Conservation (phyloP, 331 rosid species). For the Malus hybrid region DNA sequence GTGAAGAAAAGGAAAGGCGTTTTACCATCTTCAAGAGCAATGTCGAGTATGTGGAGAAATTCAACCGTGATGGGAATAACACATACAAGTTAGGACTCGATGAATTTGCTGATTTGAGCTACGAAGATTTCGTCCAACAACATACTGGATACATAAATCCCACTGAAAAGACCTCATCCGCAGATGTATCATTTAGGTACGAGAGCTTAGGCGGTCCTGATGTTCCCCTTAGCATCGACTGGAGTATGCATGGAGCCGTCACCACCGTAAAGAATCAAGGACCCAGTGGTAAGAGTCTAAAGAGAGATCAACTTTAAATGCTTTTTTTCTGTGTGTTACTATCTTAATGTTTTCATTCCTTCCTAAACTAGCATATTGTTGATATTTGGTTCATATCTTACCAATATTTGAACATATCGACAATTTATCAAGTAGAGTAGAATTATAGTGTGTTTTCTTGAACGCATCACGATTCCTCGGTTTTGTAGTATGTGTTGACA, state of each 20-base stretch:
- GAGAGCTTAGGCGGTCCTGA: neutral
- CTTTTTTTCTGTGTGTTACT: neutral
- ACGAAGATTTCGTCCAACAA: constrained; percentile 20
- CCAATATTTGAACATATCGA: no score
- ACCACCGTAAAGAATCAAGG: constrained; percentile 18
- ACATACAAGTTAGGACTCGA: constrained; percentile 20
- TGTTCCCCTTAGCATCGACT: constrained; percentile 11
- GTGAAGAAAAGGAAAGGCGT: constrained; percentile 15
- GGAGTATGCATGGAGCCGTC: constrained; percentile 32
- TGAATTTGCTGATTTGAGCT: constrained; percentile 17
- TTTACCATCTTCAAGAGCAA: constrained; percentile 4
- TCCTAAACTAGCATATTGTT: no score
- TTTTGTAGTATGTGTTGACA: no score
- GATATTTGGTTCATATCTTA: no score
- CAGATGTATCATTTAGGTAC: neutral
- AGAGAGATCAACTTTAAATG: neutral
- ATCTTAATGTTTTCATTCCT: no score
- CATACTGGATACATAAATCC: constrained; percentile 10
- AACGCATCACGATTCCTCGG: no score
- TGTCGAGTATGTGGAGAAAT: constrained; percentile 12
- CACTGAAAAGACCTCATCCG: neutral
- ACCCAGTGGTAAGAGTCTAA: neutral
- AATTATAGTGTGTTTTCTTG: no score
- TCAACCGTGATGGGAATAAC: constrained; percentile 20
- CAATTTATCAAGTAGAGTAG: no score